Conservation (phyloP, 108 stramenopile species). For the Nitzschia palea region DNA sequence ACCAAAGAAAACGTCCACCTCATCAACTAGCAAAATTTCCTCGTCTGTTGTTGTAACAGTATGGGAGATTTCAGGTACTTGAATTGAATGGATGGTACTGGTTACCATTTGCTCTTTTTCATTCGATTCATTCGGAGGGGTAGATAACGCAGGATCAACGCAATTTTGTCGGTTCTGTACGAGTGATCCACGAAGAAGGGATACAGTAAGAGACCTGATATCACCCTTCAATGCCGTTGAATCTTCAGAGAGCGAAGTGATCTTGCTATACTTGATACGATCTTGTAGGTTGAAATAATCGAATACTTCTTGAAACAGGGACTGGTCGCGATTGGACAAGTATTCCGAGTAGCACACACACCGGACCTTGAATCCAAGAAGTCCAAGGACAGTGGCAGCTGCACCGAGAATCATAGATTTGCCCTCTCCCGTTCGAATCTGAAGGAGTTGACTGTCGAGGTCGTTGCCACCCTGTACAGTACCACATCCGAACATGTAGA, state of each 20-base stretch:
- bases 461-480: not conserved
- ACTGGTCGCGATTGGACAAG: conserved; percentile 51
- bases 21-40: conserved; percentile 58
- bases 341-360: conserved; percentile 71
- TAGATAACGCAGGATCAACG: no score
- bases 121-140: no score
- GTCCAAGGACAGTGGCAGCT: conserved; percentile 42
- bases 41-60: no score
- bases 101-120: no score
- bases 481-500: conserved; percentile 56
- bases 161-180: no score
- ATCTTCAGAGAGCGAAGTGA: conserved; percentile 55
- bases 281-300: conserved; percentile 29
- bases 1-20: conserved; percentile 72
- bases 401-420: conserved; percentile 68
- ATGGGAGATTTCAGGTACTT: no score
- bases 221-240: conserved; percentile 57
- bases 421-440: conserved; percentile 62
- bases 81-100: no score
- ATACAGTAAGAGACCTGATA: conserved; percentile 47
- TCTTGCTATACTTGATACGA: conserved; percentile 56
- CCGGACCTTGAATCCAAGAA: conserved; percentile 56
- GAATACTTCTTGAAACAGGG: conserved; percentile 55
- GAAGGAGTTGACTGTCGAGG: conserved; percentile 55
- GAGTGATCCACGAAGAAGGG: conserved; percentile 43